phyloP scores from a whole-genome alignment of 306 rosid species.

The Malus asiatica region DNA sequence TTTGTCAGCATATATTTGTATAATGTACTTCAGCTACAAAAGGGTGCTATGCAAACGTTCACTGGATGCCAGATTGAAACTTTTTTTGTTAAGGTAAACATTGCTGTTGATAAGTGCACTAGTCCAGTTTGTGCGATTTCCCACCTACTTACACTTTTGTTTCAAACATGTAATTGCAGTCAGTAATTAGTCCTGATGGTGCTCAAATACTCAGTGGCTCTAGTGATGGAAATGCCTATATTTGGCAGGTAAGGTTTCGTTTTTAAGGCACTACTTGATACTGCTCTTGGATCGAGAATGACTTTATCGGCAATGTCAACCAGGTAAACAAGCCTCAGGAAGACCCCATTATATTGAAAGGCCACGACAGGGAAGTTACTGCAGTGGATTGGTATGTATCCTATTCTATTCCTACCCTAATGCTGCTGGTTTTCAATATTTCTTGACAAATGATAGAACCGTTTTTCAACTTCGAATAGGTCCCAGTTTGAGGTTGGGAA shows the following conservation, averaged over 20 bases:
- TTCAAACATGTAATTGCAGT: constrained; percentile 43
- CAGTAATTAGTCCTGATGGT: constrained; percentile 86
- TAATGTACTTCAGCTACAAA: constrained; percentile 70
- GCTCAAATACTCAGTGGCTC: constrained; percentile 76
- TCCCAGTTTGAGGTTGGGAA: constrained; percentile 59
- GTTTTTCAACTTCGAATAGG: constrained; percentile 34
- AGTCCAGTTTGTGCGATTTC: background rate
- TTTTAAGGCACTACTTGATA: background rate
- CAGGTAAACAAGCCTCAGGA: constrained; percentile 71
- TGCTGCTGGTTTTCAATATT: constrained; percentile 10
- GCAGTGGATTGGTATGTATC: constrained; percentile 70
- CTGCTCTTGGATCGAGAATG: constrained; percentile 1
- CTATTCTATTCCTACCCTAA: background rate
- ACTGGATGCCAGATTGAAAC: constrained; percentile 73
- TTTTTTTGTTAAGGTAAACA: constrained; percentile 79
- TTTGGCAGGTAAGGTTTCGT: constrained; percentile 67
- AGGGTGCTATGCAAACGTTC: constrained; percentile 68
- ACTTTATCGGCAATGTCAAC: constrained; percentile 17
- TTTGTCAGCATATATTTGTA: constrained; percentile 68
- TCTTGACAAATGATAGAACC: background rate
- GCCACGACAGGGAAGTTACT: constrained; percentile 77
- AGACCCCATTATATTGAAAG: constrained; percentile 46
- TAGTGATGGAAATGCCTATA: constrained; percentile 67
- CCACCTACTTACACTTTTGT: background rate
- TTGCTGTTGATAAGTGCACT: background rate